Evolutionary conservation across 306 rosid species (phyloP).

Genomic region (Myrica gale): DNA sequence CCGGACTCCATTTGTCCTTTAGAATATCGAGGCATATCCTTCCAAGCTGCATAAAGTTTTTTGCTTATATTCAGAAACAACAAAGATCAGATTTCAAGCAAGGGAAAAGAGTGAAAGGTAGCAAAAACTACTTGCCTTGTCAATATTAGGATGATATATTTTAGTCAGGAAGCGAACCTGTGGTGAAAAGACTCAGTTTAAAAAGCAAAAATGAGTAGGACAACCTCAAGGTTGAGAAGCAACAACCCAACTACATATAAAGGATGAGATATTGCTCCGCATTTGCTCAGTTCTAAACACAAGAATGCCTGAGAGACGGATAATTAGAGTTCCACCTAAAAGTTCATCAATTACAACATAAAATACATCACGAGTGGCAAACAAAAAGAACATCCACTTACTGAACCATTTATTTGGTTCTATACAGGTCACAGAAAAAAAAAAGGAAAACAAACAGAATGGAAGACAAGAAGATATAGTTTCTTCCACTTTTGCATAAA

Average conservation of each 20-base stretch:
- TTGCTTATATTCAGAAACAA: constrained; percentile 6
- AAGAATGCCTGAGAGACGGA: background rate
- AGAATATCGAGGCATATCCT: constrained; percentile 91
- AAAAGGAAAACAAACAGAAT: constrained; percentile 5
- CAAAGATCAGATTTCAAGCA: background rate
- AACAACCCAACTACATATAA: background rate
- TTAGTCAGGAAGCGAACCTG: constrained; percentile 98
- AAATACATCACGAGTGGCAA: background rate
- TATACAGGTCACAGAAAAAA: background rate
- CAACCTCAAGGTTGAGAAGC: background rate
- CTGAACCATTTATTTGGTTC: background rate
- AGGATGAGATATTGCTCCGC: background rate
- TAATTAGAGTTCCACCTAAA: background rate
- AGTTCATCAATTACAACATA: background rate
- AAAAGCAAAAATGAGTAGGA: background rate
- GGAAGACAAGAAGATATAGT: background rate
- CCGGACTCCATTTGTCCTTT: constrained; percentile 94
- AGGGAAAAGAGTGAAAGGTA: constrained; percentile 8
- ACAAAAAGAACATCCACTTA: background rate
- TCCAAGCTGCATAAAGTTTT: constrained; percentile 60
- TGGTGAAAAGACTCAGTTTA: constrained; percentile 4
- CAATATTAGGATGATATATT: constrained; percentile 97
- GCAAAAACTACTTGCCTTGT: constrained; percentile 55
- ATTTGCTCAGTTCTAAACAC: background rate
- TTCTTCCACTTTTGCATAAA: background rate